These are phyloP conservation scores for Termitomyces sp. DNA, from an alignment of 768 basidiomycete genomes.

Conservation along the genomic window DNA sequence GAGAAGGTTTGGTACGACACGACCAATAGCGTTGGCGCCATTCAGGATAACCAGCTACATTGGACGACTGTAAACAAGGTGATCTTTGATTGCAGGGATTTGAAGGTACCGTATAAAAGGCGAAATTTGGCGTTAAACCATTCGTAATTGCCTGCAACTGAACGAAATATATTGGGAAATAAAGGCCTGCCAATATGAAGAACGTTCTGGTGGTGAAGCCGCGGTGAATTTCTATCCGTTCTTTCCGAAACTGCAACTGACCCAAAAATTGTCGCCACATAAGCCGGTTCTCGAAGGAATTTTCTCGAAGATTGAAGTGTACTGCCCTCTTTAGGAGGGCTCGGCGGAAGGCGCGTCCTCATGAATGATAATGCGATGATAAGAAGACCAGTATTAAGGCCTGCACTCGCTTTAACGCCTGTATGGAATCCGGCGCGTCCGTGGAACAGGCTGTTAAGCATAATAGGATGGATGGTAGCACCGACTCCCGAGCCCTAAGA, in stretches of 20 bases:
- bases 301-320: constrained; percentile 20
- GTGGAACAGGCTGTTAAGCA: constrained; percentile 54
- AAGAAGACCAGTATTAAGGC: constrained; percentile 6
- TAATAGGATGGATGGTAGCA: constrained; percentile 57
- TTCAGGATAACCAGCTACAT: constrained; percentile 48
- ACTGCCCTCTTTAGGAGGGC: constrained; percentile 23
- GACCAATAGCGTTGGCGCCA: constrained; percentile 36
- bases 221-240: neutral
- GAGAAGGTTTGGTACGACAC: constrained; percentile 29
- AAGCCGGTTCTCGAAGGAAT: constrained; percentile 39
- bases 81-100: neutral
- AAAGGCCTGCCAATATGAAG: constrained; percentile 32
- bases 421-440: constrained; percentile 47
- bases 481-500: constrained; percentile 47
- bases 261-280: constrained; percentile 35
- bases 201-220: constrained; percentile 22
- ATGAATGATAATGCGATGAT: constrained; percentile 19
- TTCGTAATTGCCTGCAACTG: constrained; percentile 49
- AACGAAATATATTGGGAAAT: constrained; percentile 42
- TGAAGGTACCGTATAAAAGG: constrained; percentile 47
- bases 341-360: constrained; percentile 35
- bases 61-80: neutral
- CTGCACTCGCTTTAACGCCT: constrained; percentile 30
- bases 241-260: constrained; percentile 2
- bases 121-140: constrained; percentile 35